A percentile compares a stretch with the other conserved stretches of the same genome.
Conservation (phyloP, 805 yeast genomes). For the Jamesozyma gamospora region DNA sequence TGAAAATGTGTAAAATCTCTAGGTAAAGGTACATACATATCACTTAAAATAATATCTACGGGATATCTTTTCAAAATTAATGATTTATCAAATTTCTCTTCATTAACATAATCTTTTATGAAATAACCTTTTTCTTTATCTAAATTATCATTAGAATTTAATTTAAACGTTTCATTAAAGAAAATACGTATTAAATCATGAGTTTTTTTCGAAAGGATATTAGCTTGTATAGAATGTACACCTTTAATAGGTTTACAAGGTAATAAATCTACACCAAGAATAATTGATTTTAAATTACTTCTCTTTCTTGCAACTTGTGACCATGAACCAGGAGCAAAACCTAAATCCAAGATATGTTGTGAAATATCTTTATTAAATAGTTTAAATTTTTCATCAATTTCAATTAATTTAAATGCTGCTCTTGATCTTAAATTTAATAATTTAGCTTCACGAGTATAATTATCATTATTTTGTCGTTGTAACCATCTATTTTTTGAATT, state of each 20-base stretch:
- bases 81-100: background rate
- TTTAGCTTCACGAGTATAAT: conserved; percentile 57
- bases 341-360: conserved; percentile 69
- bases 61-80: conserved; percentile 30
- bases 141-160: conserved; percentile 29
- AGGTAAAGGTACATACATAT: conserved; percentile 67
- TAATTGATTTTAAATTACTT: conserved; percentile 40
- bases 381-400: conserved; percentile 55
- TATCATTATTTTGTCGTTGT: conserved; percentile 56
- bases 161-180: conserved; percentile 31
- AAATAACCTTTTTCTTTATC: conserved; percentile 2
- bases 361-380: conserved; percentile 40
- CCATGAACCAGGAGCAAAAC: conserved; percentile 95
- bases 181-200: conserved; percentile 45
- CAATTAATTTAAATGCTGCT: conserved; percentile 82
- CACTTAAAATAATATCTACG: conserved; percentile 64
- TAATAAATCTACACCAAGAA: conserved; percentile 76
- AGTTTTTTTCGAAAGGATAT: conserved; percentile 60
- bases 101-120: conserved; percentile 12
- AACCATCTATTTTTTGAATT: conserved; percentile 66
- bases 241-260: conserved; percentile 75
- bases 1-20: conserved; percentile 21
- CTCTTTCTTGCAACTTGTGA: conserved; percentile 66
- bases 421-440: conserved; percentile 58
- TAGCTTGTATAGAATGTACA: conserved; percentile 74